phyloP scores from a whole-genome alignment of 2,329 filamentous ascomycete species.

The Fonsecaea multimorphosa region DNA sequence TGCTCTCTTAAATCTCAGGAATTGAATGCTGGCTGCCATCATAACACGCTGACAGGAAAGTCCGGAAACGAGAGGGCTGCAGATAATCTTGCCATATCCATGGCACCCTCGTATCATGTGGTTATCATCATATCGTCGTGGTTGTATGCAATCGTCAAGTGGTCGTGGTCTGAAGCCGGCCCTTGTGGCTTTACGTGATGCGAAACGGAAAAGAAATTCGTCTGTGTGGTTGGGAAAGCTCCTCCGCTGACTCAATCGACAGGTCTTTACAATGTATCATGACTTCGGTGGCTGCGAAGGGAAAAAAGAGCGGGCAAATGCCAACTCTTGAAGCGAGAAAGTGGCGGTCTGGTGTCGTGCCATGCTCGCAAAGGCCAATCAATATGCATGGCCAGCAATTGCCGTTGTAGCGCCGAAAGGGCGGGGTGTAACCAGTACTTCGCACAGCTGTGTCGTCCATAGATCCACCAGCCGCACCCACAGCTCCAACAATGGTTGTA shows the following conservation, averaged over 20 bases:
- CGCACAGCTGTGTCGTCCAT: neutral
- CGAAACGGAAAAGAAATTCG: neutral
- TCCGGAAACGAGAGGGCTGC: no score
- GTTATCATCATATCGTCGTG: constrained; percentile 8
- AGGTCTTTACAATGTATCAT: neutral
- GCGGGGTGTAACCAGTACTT: neutral
- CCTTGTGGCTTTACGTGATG: neutral
- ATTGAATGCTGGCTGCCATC: no score
- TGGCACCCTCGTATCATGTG: neutral
- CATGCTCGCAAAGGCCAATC: neutral
- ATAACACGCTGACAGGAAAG: no score
- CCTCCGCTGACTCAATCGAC: neutral
- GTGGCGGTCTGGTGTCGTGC: neutral
- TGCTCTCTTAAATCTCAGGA: no score
- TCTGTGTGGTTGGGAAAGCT: neutral
- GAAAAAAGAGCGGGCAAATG: neutral
- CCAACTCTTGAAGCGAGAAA: neutral
- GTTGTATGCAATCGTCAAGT: constrained; percentile 2
- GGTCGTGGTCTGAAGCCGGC: neutral
- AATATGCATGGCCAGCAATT: neutral
- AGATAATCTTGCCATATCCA: neutral
- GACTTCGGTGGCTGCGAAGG: neutral
- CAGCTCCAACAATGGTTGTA: neutral
- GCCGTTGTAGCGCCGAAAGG: neutral
- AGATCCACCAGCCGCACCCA: neutral